Percentiles rank a stretch among this genome's conserved stretches.
Evolutionary conservation across 768 basidiomycete species (phyloP).

Genomic region (Clitopilus hobsonii): DNA sequence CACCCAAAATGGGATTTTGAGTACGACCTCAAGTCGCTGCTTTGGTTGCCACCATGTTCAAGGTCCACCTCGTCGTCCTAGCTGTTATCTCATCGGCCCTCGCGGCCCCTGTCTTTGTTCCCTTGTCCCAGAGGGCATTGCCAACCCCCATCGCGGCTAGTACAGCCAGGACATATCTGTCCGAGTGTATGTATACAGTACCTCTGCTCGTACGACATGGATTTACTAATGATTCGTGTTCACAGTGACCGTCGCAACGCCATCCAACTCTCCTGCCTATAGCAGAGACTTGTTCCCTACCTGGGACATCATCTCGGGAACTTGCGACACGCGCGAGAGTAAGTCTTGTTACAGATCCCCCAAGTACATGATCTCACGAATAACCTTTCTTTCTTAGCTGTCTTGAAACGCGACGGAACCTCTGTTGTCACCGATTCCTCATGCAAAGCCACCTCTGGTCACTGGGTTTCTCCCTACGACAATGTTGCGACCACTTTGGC

Average conservation of each 20-base stretch:
- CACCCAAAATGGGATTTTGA: background rate
- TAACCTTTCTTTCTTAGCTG: constrained; percentile 20
- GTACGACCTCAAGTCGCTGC: background rate
- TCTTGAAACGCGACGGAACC: constrained; percentile 40
- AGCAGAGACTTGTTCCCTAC: constrained; percentile 36
- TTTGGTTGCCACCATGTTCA: background rate
- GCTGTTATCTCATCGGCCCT: constrained; percentile 10
- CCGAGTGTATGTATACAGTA: constrained; percentile 18
- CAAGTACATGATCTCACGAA: background rate
- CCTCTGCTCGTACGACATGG: background rate
- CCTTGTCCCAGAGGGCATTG: constrained; percentile 23
- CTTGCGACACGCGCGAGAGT: constrained; percentile 52
- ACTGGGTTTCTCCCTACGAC: constrained; percentile 52
- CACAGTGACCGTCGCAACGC: constrained; percentile 27
- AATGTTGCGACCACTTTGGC: constrained; percentile 35
- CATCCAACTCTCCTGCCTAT: constrained; percentile 30
- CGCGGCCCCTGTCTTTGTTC: constrained; percentile 17
- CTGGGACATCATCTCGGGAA: constrained; percentile 48
- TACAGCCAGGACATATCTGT: constrained; percentile 29
- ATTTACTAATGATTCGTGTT: background rate
- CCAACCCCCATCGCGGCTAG: constrained; percentile 4
- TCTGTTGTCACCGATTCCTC: constrained; percentile 34
- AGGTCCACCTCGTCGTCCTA: constrained; percentile 11
- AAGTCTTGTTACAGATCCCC: constrained; percentile 7
- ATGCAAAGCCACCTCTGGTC: constrained; percentile 42